Conservation (phyloP, 2,329 filamentous ascomycete genomes). For the Hypoxylon sp. region DNA sequence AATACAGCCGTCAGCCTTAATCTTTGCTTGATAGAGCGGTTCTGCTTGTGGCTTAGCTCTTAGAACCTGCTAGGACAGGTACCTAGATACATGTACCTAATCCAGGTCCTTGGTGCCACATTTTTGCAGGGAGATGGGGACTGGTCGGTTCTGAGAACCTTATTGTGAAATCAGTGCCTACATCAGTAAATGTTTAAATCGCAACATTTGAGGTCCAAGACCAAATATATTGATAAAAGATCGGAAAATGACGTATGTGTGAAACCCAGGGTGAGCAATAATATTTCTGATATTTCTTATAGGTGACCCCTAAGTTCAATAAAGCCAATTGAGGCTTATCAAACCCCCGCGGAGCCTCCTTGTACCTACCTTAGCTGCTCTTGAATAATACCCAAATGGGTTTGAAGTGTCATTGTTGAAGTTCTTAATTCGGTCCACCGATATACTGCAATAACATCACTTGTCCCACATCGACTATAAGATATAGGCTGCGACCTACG, state of each 20-base stretch:
- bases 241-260: constrained; percentile 2
- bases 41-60: background rate
- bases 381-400: background rate
- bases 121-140: background rate
- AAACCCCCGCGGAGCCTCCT: background rate
- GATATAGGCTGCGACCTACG: background rate
- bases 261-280: background rate
- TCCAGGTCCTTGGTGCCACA: too few species aligned
- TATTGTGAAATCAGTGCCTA: background rate
- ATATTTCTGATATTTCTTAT: background rate
- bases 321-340: constrained; percentile 22
- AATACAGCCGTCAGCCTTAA: background rate
- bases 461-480: background rate
- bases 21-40: background rate
- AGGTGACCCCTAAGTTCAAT: background rate
- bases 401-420: background rate
- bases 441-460: background rate
- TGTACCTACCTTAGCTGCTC: background rate
- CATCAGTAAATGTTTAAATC: background rate
- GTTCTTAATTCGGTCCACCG: background rate
- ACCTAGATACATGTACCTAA: too few species aligned
- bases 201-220: background rate
- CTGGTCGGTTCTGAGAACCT: background rate
- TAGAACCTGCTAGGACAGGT: background rate
- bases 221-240: background rate